These are phyloP conservation scores for Saccharum spontaneum DNA, from an alignment of 176 grass and related monocot genomes.

Conservation along the genomic window DNA sequence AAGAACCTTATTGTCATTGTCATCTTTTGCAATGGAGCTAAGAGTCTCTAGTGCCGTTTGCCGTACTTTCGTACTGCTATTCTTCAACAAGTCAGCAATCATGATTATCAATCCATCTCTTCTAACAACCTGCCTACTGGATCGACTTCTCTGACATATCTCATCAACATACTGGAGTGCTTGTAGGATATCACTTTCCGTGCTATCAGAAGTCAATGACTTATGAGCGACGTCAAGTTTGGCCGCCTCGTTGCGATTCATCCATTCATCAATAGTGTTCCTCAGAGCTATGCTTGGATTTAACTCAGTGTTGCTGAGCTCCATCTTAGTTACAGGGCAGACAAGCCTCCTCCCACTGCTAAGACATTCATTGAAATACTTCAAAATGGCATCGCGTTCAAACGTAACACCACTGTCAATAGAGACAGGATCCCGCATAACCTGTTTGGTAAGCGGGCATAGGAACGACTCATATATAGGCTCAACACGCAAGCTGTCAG, in stretches of 20 bases:
- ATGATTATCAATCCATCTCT: conserved; percentile 64
- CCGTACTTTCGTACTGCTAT: conserved; percentile 59
- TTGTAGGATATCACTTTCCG: conserved; percentile 69
- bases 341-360: conserved; percentile 53
- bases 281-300: conserved; percentile 84
- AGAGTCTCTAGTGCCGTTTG: conserved; percentile 71
- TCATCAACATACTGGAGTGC: conserved; percentile 66
- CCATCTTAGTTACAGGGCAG: conserved; percentile 79
- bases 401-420: conserved; percentile 84
- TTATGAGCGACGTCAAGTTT: conserved; percentile 69
- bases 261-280: conserved; percentile 97
- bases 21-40: conserved; percentile 67
- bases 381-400: conserved; percentile 76
- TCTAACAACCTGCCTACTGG: conserved; percentile 58
- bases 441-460: conserved; percentile 82
- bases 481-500: conserved; percentile 61
- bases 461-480: conserved; percentile 89
- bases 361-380: conserved; percentile 68
- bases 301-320: conserved; percentile 67
- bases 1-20: conserved; percentile 81
- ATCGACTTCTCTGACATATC: conserved; percentile 65
- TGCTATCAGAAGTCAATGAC: conserved; percentile 57
- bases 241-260: conserved; percentile 68
- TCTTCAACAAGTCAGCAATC: conserved; percentile 79
- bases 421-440: conserved; percentile 88